Conservation (phyloP, 2,329 filamentous ascomycete genomes). For the Colletotrichum orchidophilum region DNA sequence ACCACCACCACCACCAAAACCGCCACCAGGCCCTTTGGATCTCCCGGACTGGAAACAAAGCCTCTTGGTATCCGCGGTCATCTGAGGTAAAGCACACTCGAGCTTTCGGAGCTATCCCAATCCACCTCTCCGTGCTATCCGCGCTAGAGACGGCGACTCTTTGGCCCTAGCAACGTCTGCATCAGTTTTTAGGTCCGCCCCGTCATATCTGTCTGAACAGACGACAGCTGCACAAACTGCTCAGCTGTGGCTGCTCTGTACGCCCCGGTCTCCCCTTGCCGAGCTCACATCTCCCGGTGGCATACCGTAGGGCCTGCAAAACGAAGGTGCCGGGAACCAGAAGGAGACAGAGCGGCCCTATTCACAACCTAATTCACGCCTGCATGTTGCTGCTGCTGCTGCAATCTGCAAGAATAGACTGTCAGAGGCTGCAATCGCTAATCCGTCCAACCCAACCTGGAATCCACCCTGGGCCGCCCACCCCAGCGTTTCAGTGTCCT, state of each 20-base stretch:
- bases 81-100: neutral
- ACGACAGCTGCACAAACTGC: neutral
- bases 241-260: neutral
- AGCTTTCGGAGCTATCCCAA: neutral
- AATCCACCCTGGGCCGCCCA: slow-evolving; percentile 20
- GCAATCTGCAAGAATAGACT: neutral
- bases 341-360: slow-evolving; percentile 2
- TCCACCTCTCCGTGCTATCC: neutral
- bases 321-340: neutral
- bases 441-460: slow-evolving; percentile 10
- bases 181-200: neutral
- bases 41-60: slow-evolving; percentile 4
- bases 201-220: neutral
- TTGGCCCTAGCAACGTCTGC: neutral
- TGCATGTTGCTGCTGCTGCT: neutral
- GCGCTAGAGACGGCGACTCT: neutral
- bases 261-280: neutral
- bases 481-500: slow-evolving; percentile 33
- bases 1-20: neutral
- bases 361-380: neutral
- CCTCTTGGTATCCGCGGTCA: neutral
- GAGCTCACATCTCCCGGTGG: neutral
- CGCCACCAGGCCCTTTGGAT: neutral
- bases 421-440: slow-evolving; percentile 2
- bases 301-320: neutral